Evolutionary conservation across 306 rosid species (phyloP).

Genomic region (Prunus davidiana): DNA sequence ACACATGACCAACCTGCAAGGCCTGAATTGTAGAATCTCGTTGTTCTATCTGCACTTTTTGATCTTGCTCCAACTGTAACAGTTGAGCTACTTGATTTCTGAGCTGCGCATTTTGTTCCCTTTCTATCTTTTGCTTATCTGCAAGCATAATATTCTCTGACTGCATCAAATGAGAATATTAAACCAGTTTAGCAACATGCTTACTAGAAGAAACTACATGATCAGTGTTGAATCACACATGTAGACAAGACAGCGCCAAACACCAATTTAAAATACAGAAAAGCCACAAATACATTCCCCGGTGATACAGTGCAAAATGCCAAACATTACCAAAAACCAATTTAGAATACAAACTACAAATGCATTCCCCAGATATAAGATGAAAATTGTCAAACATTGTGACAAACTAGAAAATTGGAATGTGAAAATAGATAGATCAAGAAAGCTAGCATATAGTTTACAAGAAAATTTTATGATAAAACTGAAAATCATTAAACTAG

Average conservation of each 20-base stretch:
- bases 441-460: neutral
- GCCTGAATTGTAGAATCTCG: constrained; percentile 69
- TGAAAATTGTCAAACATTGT: neutral
- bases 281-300: neutral
- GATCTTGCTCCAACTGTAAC: constrained; percentile 78
- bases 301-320: neutral
- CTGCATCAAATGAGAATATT: constrained; percentile 54
- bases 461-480: neutral
- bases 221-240: constrained; percentile 13
- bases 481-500: neutral
- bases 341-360: too few relatives aligned
- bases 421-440: too few relatives aligned
- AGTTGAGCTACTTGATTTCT: constrained; percentile 92
- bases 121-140: constrained; percentile 76
- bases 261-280: neutral
- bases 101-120: constrained; percentile 84
- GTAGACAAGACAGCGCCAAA: neutral
- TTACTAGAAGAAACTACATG: constrained; percentile 19
- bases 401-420: neutral
- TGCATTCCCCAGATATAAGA: neutral
- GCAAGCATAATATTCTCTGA: constrained; percentile 68
- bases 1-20: constrained; percentile 62
- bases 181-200: constrained; percentile 29
- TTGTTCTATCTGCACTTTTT: constrained; percentile 72
- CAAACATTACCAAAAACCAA: neutral